Percentiles rank a stretch among this genome's conserved stretches.
These are phyloP conservation scores for Nematodospora anomalae DNA, from an alignment of 1,139 yeast species.

Conservation along the genomic window DNA sequence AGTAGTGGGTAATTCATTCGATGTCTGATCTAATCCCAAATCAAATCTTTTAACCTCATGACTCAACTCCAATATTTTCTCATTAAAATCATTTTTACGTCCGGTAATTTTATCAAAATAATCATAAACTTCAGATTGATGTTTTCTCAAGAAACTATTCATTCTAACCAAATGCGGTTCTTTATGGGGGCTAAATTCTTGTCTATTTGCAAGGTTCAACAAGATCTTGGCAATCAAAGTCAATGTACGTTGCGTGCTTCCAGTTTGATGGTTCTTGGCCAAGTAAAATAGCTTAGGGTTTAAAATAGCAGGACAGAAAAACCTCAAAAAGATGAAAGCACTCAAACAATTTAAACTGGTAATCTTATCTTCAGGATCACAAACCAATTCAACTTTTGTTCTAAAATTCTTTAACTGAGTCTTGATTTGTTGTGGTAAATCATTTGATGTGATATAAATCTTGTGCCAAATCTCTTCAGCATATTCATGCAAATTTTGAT, in stretches of 20 bases:
- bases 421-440: conserved; percentile 71
- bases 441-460: conserved; percentile 69
- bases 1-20: conserved; percentile 63
- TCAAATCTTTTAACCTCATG: conserved; percentile 55
- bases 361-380: conserved; percentile 56
- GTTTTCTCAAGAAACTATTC: conserved; percentile 64
- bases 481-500: conserved; percentile 52
- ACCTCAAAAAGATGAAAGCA: conserved; percentile 81
- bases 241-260: conserved; percentile 70
- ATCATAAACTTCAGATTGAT: conserved; percentile 57
- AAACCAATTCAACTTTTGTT: conserved; percentile 58
- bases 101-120: conserved; percentile 76
- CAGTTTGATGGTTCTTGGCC: conserved; percentile 68
- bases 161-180: conserved; percentile 77
- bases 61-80: conserved; percentile 56
- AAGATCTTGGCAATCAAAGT: conserved; percentile 82
- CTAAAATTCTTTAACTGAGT: conserved; percentile 58
- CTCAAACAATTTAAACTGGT: conserved; percentile 71
- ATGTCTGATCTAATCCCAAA: conserved; percentile 43
- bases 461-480: conserved; percentile 70
- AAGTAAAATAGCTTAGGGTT: conserved; percentile 84
- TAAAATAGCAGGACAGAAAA: conserved; percentile 87
- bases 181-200: conserved; percentile 67
- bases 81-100: conserved; percentile 64
- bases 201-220: conserved; percentile 77